Evolutionary conservation across 2,329 filamentous ascomycete species (phyloP).

Genomic region (Rutstroemia sp.): DNA sequence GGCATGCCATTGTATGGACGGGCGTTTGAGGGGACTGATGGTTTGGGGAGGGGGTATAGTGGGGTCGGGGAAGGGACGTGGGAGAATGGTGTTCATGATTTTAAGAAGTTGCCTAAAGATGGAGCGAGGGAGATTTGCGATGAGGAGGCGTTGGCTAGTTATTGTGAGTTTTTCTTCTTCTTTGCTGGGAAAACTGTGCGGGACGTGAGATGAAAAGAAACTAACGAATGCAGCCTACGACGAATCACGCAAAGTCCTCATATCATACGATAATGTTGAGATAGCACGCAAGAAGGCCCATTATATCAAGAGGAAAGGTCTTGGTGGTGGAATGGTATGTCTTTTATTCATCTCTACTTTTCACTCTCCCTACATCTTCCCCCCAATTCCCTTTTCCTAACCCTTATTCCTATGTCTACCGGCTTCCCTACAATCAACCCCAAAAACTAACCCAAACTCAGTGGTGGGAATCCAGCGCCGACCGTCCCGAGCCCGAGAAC

Average conservation of each 20-base stretch:
- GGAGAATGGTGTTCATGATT: slow-evolving; percentile 84
- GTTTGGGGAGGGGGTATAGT: slow-evolving; percentile 59
- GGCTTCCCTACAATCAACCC: too few relatives aligned
- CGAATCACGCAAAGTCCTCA: slow-evolving; percentile 51
- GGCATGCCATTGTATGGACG: slow-evolving; percentile 92
- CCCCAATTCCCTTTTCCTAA: too few relatives aligned
- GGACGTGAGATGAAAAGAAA: background rate
- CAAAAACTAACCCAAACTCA: background rate
- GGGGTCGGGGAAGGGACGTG: slow-evolving; percentile 75
- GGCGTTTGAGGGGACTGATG: slow-evolving; percentile 72
- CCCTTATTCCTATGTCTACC: too few relatives aligned
- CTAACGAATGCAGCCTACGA: slow-evolving; percentile 43
- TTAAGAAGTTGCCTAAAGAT: slow-evolving; percentile 69
- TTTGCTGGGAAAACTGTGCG: background rate
- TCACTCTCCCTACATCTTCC: too few relatives aligned
- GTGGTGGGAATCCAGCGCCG: slow-evolving; percentile 77
- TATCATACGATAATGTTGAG: slow-evolving; percentile 69
- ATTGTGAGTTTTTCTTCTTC: slow-evolving; percentile 38
- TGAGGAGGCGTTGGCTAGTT: slow-evolving; percentile 58
- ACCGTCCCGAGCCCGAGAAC: slow-evolving; percentile 50
- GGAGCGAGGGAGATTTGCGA: slow-evolving; percentile 62
- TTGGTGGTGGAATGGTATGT: slow-evolving; percentile 74
- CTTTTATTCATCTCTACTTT: background rate
- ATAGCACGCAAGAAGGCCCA: slow-evolving; percentile 63
- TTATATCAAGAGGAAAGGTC: slow-evolving; percentile 57